These are phyloP conservation scores for Coemansia sp. DNA, from an alignment of 192 early-diverging fungal species.

Conservation along the genomic window DNA sequence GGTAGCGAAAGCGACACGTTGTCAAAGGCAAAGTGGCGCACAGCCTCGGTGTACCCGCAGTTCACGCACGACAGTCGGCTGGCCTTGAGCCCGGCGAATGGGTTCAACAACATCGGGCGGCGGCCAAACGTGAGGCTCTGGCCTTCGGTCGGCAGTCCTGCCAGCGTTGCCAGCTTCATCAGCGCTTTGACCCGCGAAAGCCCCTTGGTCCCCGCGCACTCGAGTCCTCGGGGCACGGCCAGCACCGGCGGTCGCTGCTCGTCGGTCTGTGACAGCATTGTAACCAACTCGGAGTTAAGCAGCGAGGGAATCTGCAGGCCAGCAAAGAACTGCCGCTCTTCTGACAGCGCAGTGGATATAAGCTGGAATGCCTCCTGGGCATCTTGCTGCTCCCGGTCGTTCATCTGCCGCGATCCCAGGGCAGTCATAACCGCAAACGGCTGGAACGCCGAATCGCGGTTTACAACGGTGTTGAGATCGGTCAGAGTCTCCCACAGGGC, in stretches of 20 bases:
- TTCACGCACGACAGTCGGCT: constrained; percentile 69
- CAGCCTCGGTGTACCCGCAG: constrained; percentile 74
- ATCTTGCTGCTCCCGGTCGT: constrained; percentile 77
- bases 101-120: constrained; percentile 53
- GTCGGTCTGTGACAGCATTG: constrained; percentile 21
- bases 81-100: constrained; percentile 74
- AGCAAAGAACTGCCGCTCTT: constrained; percentile 51
- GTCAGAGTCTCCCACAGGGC: constrained; percentile 53
- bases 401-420: constrained; percentile 56
- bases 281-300: constrained; percentile 24
- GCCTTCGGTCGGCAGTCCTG: constrained; percentile 29
- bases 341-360: constrained; percentile 65
- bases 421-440: constrained; percentile 62
- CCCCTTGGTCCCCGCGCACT: constrained; percentile 42
- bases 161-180: constrained; percentile 35
- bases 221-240: constrained; percentile 39
- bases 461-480: constrained; percentile 46
- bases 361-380: constrained; percentile 87
- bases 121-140: constrained; percentile 42
- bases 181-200: constrained; percentile 43
- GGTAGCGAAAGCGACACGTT: constrained; percentile 72
- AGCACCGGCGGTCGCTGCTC: constrained; percentile 19
- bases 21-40: constrained; percentile 79
- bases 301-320: constrained; percentile 38
- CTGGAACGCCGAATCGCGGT: constrained; percentile 53